These are phyloP conservation scores for Firmiana major DNA, from an alignment of 345 rosid genomes.

Conservation along the genomic window DNA sequence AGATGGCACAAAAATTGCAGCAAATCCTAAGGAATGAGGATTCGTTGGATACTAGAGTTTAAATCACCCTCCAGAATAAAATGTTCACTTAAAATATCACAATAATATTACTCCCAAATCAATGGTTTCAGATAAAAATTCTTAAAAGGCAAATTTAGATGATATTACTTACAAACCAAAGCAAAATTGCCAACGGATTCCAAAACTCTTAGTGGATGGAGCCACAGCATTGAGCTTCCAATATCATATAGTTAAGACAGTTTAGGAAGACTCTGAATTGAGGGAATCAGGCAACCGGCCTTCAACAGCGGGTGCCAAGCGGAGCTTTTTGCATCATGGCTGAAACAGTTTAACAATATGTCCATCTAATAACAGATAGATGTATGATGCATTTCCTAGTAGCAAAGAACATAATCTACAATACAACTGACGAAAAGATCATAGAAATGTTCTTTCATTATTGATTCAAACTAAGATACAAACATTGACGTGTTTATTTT, in stretches of 20 bases:
- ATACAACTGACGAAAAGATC: background rate
- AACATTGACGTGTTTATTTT: constrained; percentile 24
- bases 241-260: background rate
- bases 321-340: background rate
- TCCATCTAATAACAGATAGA: background rate
- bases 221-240: background rate
- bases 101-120: background rate
- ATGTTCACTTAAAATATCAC: background rate
- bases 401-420: background rate
- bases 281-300: background rate
- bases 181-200: background rate
- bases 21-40: background rate
- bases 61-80: background rate
- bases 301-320: background rate
- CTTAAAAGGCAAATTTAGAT: background rate
- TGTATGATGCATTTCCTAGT: constrained; percentile 2
- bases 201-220: background rate
- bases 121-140: background rate
- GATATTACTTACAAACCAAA: background rate
- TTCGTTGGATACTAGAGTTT: background rate
- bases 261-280: background rate
- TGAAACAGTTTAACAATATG: background rate
- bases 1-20: too few relatives aligned
- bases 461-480: background rate
- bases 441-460: background rate